phyloP scores from a whole-genome alignment of 2,329 filamentous ascomycete species.

The Paraphoma sp. region DNA sequence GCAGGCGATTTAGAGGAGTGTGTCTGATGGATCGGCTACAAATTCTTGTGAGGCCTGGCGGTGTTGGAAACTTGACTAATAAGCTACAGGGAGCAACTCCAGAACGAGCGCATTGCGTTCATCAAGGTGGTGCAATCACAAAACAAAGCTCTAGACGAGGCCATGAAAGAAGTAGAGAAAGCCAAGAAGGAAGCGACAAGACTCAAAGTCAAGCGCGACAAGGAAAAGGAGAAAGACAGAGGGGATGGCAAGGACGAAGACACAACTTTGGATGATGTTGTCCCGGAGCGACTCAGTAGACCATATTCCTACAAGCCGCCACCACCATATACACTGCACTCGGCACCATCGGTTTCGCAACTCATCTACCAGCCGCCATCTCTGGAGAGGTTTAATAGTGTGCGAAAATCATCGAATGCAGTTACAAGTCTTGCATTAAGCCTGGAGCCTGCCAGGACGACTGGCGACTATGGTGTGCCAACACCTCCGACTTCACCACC shows the following conservation, averaged over 20 bases:
- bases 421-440: slow-evolving; percentile 1
- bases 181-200: slow-evolving; percentile 3
- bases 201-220: neutral
- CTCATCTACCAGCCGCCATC: slow-evolving; percentile 3
- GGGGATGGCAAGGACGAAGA: neutral
- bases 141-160: slow-evolving; percentile 3
- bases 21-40: no score
- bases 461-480: slow-evolving; percentile 1
- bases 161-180: slow-evolving; percentile 4
- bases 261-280: neutral
- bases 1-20: no score
- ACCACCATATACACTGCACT: slow-evolving; percentile 3
- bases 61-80: no score
- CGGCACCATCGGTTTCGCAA: slow-evolving; percentile 2
- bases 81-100: neutral
- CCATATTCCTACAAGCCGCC: slow-evolving; percentile 4
- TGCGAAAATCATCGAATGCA: slow-evolving; percentile 1
- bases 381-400: slow-evolving; percentile 3
- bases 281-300: neutral
- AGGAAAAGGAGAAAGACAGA: slow-evolving; percentile 4
- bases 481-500: neutral
- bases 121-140: slow-evolving; percentile 2
- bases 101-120: slow-evolving; percentile 5
- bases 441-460: neutral
- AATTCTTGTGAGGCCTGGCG: no score